A percentile compares a stretch with the other conserved stretches of the same genome.
Conservation (phyloP, 768 basidiomycete species). For the Agrocybe pediades region DNA sequence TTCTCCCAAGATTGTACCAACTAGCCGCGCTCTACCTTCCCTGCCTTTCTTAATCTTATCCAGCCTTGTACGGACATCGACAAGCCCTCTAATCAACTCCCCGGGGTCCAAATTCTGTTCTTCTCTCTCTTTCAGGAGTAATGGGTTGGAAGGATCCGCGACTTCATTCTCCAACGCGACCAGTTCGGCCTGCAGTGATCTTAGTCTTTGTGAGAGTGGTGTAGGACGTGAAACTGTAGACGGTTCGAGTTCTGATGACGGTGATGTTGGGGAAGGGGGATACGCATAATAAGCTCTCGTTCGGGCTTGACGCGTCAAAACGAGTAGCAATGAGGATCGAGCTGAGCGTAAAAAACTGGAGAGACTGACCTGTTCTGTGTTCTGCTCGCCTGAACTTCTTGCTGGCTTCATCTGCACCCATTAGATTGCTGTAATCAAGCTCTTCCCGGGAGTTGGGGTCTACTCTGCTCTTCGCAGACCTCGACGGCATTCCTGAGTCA, state of each 20-base stretch:
- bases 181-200: slow-evolving; percentile 75
- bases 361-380: slow-evolving; percentile 50
- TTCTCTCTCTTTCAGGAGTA: slow-evolving; percentile 58
- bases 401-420: slow-evolving; percentile 67
- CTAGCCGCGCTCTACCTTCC: slow-evolving; percentile 66
- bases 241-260: slow-evolving; percentile 40
- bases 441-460: slow-evolving; percentile 58
- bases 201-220: slow-evolving; percentile 61
- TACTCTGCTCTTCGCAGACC: slow-evolving; percentile 35
- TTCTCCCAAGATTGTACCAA: slow-evolving; percentile 55
- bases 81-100: slow-evolving; percentile 74
- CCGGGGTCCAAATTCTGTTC: slow-evolving; percentile 69
- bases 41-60: slow-evolving; percentile 66
- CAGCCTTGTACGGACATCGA: slow-evolving; percentile 70
- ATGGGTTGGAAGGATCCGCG: slow-evolving; percentile 77
- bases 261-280: slow-evolving; percentile 64
- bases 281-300: slow-evolving; percentile 66
- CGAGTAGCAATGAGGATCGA: background rate
- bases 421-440: slow-evolving; percentile 66
- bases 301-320: slow-evolving; percentile 36
- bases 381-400: slow-evolving; percentile 75
- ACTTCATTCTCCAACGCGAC: slow-evolving; percentile 79
- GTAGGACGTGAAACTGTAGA: slow-evolving; percentile 33
- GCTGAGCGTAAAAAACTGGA: background rate
- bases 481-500: slow-evolving; percentile 47